Conservation (phyloP, 2,329 filamentous ascomycete species). For the Trichoderma sp. region DNA sequence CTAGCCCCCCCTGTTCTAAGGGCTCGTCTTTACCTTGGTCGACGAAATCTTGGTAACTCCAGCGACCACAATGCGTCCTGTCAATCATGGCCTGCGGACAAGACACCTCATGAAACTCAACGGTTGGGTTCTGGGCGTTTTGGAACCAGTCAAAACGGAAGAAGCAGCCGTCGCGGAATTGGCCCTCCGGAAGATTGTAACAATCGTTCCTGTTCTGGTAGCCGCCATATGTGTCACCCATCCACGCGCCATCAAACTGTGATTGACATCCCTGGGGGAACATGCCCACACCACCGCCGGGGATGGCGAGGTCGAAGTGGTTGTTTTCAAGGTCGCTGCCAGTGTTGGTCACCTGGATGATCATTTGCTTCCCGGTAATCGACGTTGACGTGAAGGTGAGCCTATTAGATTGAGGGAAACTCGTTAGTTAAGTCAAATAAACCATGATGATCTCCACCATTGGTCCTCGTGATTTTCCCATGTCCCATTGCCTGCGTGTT, state of each 20-base stretch:
- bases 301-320: not conserved
- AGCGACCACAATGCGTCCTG: not conserved
- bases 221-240: not conserved
- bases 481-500: not conserved
- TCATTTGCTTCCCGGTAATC: not conserved
- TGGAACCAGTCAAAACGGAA: not conserved
- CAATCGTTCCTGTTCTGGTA: not conserved
- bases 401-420: not conserved
- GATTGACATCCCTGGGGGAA: not conserved
- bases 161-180: not conserved
- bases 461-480: not conserved
- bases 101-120: not conserved
- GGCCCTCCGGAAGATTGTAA: not conserved
- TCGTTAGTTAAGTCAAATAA: not conserved
- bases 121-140: not conserved
- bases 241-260: not conserved
- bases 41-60: not conserved
- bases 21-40: not conserved
- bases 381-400: not conserved
- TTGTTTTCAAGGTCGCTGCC: not conserved
- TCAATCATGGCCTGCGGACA: not conserved
- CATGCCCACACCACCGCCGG: not conserved
- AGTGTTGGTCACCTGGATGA: not conserved
- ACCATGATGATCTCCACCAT: not conserved
- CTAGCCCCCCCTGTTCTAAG: not conserved